Evolutionary conservation across 306 rosid species (phyloP), one percentile per base, ranked within the genome.

Genomic region (Vicia sativa): DNA sequence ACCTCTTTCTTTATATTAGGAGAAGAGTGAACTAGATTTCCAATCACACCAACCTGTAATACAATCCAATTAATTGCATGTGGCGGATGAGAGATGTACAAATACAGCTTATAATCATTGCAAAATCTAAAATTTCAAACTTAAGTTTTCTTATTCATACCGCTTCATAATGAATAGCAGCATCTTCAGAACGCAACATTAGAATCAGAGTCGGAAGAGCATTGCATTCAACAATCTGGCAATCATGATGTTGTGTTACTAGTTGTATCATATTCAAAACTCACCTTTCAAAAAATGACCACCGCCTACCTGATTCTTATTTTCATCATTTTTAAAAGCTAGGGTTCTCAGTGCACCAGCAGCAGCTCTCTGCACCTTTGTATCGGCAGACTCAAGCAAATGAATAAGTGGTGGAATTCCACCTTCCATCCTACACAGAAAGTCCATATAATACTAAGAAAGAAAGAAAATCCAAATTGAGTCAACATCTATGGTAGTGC

Each of bases 151-250:
- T 8, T 54, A 68, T 38, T 66, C 92, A 58, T 84, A 91, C 99
- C 80, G 99, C 99, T 83, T 93, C 99, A 50, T 90, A 93, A 84
- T 93, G 99, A 76, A 93, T 87, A 54, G 96, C 99, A 77, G 96
- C 81, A 83, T 90, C 99, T 80, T 93, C 99, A 55, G 97, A 88
- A 68, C 87, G 82, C 52, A 93, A 89, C 99, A 93, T 93, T 76
- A 90, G 60, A 83, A 93, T 93, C 66, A 93, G 87, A 58, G 96
- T 93, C n/a, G 95, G 97, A 75, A 93, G 97, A 71, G 99, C 99
- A 93, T 88, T 87, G 84, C 96, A 90, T 67, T 93, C 96, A 72
- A 93, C 99, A 76, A 93, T 93, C 99, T 93, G 96, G 83, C 71
- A 83, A 69, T 41, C 79, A 67, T 54, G 48, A 74, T 4, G 13